phyloP scores from a whole-genome alignment of 2,329 filamentous ascomycete genomes.

The Colletotrichum melonis region DNA sequence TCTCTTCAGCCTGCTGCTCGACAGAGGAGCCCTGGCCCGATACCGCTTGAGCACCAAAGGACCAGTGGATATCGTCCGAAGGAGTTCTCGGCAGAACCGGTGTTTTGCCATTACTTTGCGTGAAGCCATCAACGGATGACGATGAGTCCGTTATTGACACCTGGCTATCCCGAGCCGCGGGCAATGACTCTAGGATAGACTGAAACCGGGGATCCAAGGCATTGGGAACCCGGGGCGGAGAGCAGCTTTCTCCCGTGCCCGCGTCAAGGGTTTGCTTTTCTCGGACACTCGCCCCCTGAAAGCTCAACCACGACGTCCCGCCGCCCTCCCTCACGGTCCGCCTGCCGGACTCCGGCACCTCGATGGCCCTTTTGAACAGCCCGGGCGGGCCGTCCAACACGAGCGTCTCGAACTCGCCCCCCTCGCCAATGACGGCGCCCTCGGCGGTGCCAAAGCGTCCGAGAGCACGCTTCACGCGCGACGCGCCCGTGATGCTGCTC shows the following conservation, averaged over 20 bases:
- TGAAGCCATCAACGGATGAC: background rate
- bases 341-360: slow-evolving; percentile 65
- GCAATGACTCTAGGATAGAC: slow-evolving; percentile 49
- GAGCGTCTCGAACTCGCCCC: slow-evolving; percentile 95
- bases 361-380: slow-evolving; percentile 79
- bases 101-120: background rate
- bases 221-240: slow-evolving; percentile 65
- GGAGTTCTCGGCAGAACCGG: slow-evolving; percentile 3
- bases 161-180: background rate
- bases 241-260: slow-evolving; percentile 11
- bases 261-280: slow-evolving; percentile 47
- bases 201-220: slow-evolving; percentile 74
- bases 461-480: slow-evolving; percentile 64
- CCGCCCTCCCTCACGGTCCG: slow-evolving; percentile 74
- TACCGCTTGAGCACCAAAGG: slow-evolving; percentile 46
- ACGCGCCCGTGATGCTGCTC: slow-evolving; percentile 63
- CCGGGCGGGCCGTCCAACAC: slow-evolving; percentile 81
- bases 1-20: slow-evolving; percentile 58
- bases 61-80: slow-evolving; percentile 48
- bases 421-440: slow-evolving; percentile 87
- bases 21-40: slow-evolving; percentile 45
- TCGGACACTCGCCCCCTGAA: slow-evolving; percentile 67
- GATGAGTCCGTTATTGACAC: background rate
- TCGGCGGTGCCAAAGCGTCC: slow-evolving; percentile 74
- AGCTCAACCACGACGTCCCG: slow-evolving; percentile 78